Evolutionary conservation across 1,139 yeast species (phyloP).

Genomic region (Magnusiomyces tetraspermus): DNA sequence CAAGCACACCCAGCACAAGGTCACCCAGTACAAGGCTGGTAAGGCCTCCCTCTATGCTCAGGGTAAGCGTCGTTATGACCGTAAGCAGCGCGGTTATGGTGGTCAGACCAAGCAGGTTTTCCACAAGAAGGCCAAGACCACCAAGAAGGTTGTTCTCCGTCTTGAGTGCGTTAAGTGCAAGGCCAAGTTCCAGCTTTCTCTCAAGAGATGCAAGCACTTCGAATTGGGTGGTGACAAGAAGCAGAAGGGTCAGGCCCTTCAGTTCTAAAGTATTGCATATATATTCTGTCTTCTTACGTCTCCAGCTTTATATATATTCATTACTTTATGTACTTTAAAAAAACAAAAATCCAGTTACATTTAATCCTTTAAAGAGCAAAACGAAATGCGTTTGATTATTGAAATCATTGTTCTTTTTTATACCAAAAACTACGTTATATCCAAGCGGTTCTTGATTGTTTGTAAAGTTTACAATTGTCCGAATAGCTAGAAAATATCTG

Average conservation of each 20-base stretch:
- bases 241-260: constrained; percentile 99
- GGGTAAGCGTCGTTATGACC: constrained; percentile 99
- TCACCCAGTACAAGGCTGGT: constrained; percentile 99
- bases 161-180: constrained; percentile 98
- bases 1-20: constrained; percentile 99
- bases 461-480: too few relatives aligned
- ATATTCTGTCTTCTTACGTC: background rate
- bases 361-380: too few relatives aligned
- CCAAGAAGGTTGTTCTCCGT: constrained; percentile 99
- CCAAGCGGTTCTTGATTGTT: too few relatives aligned
- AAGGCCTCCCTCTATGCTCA: constrained; percentile 98
- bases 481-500: too few relatives aligned
- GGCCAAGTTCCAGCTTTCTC: constrained; percentile 96
- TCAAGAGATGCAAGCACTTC: constrained; percentile 99
- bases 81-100: constrained; percentile 99
- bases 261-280: constrained; percentile 48
- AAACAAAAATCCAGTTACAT: too few relatives aligned
- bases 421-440: too few relatives aligned
- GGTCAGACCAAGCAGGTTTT: constrained; percentile 99
- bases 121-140: constrained; percentile 99
- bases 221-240: constrained; percentile 99
- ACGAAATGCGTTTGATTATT: too few relatives aligned
- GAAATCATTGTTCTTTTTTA: too few relatives aligned
- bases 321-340: background rate
- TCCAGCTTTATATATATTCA: background rate